These are phyloP conservation scores for Datisca glomerata DNA, from an alignment of 306 rosid species.

Conservation along the genomic window DNA sequence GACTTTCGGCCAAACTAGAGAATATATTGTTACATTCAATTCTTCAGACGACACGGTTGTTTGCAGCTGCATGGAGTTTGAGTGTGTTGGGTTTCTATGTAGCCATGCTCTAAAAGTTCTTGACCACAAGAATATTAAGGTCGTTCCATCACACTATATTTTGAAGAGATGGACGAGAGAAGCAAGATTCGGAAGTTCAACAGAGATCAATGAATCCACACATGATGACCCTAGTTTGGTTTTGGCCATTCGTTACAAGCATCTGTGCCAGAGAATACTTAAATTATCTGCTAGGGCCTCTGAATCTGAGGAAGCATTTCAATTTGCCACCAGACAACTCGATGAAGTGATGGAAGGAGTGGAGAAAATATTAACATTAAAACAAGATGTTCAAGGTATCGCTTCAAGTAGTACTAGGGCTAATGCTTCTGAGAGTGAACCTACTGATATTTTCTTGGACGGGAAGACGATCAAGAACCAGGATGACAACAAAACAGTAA, in stretches of 20 bases:
- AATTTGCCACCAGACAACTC: conserved; percentile 24
- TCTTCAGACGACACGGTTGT: conserved; percentile 25
- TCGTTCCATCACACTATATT: conserved; percentile 31
- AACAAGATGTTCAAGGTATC: conserved; percentile 18
- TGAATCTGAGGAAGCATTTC: conserved; percentile 33
- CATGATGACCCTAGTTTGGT: conserved; percentile 26
- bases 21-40: conserved; percentile 26
- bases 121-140: conserved; percentile 34
- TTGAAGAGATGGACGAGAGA: conserved; percentile 36
- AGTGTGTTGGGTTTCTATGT: conserved; percentile 37
- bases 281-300: conserved; percentile 40
- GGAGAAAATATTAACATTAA: conserved; percentile 26
- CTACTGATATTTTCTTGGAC: conserved; percentile 25
- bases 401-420: conserved; percentile 15
- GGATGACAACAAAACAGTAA: conserved; percentile 15
- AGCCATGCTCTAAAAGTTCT: conserved; percentile 45
- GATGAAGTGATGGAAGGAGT: conserved; percentile 36
- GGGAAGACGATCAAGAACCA: conserved; percentile 23
- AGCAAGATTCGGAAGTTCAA: conserved; percentile 23
- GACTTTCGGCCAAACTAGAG: conserved; percentile 28
- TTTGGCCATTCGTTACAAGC: conserved; percentile 28
- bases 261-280: conserved; percentile 27
- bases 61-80: conserved; percentile 41
- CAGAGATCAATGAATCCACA: conserved; percentile 15
- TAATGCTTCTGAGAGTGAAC: conserved; percentile 31